Percentiles rank a stretch among this genome's conserved stretches.
Evolutionary conservation across 2,329 filamentous ascomycete species (phyloP).

Genomic region (Madurella fahalii): DNA sequence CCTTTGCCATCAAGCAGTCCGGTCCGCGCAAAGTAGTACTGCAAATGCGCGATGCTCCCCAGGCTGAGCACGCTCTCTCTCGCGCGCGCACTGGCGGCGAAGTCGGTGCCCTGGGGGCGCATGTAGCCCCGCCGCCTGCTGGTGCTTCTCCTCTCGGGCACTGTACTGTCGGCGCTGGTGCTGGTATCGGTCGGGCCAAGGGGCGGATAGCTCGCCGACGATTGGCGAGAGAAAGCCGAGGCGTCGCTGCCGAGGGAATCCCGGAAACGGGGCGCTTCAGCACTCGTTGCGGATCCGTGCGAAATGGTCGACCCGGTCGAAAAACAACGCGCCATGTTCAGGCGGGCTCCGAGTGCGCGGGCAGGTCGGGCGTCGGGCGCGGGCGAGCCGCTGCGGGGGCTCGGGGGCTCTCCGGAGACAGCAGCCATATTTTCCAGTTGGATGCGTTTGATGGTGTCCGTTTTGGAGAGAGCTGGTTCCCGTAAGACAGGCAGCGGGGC

Average conservation of each 20-base stretch:
- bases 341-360: constrained; percentile 57
- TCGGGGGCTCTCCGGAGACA: constrained; percentile 32
- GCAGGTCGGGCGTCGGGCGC: constrained; percentile 60
- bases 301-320: constrained; percentile 60
- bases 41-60: constrained; percentile 92
- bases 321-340: constrained; percentile 58
- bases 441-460: not conserved
- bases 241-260: constrained; percentile 52
- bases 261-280: constrained; percentile 42
- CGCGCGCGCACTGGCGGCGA: constrained; percentile 83
- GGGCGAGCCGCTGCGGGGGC: constrained; percentile 56
- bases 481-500: not conserved
- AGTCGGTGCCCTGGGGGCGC: constrained; percentile 80
- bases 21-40: constrained; percentile 97
- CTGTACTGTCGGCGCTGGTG: constrained; percentile 28
- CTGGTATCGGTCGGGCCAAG: constrained; percentile 44
- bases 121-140: constrained; percentile 73
- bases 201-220: constrained; percentile 54
- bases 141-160: constrained; percentile 21
- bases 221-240: constrained; percentile 56
- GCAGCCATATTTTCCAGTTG: constrained; percentile 30
- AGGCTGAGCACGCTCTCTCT: constrained; percentile 94
- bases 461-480: not conserved
- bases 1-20: constrained; percentile 92
- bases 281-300: constrained; percentile 45